phyloP scores from a whole-genome alignment of 441 rosid species.

The Eruca vesicaria region DNA sequence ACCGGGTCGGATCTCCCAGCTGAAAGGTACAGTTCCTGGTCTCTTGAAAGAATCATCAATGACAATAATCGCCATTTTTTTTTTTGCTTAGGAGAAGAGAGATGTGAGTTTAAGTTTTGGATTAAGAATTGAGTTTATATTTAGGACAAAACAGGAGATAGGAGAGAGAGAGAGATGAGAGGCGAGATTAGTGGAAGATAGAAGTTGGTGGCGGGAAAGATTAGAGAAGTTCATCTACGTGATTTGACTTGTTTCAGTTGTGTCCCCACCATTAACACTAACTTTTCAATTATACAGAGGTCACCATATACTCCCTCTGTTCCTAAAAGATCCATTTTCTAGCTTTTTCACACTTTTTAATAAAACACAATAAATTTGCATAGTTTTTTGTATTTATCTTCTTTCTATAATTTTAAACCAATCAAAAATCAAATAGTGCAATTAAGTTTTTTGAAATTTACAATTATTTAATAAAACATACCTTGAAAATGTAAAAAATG shows the following conservation, averaged over 20 bases:
- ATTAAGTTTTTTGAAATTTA: too few species aligned
- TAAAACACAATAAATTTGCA: too few species aligned
- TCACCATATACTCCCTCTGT: too few species aligned
- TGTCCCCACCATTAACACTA: constrained; percentile 27
- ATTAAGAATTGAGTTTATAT: constrained; percentile 29
- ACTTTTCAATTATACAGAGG: constrained; percentile 28
- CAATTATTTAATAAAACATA: too few species aligned
- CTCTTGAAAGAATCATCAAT: constrained; percentile 72
- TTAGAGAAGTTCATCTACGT: constrained; percentile 27
- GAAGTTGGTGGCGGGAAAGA: constrained; percentile 49
- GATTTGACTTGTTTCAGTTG: constrained; percentile 39
- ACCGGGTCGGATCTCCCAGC: constrained; percentile 98
- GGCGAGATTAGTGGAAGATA: constrained; percentile 77
- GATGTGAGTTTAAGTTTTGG: neutral
- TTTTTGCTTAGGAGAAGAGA: neutral
- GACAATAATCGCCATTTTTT: constrained; percentile 39
- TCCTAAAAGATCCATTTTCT: too few species aligned
- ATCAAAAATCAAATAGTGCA: too few species aligned
- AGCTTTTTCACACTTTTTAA: too few species aligned
- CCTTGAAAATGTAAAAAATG: too few species aligned
- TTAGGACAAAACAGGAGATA: constrained; percentile 3
- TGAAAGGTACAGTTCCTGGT: constrained; percentile 82
- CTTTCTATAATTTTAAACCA: too few species aligned
- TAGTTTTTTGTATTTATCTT: too few species aligned
- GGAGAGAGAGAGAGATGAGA: constrained; percentile 30